Evolutionary conservation across 768 basidiomycete genomes (phyloP).

Genomic region (Pisolithus microcarpus): DNA sequence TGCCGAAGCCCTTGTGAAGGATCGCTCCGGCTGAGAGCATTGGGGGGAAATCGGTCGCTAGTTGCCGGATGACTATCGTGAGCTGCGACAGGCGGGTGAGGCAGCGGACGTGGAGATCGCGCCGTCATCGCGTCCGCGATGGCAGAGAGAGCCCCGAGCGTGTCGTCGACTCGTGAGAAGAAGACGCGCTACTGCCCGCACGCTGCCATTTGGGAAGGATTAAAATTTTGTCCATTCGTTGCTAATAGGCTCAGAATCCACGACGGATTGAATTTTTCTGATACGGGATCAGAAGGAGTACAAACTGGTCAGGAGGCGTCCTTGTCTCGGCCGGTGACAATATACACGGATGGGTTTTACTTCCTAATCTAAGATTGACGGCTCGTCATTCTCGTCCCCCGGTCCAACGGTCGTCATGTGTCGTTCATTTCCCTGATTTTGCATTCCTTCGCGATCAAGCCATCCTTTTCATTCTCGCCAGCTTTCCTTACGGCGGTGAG

Average conservation of each 20-base stretch:
- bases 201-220: too few relatives aligned
- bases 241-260: neutral
- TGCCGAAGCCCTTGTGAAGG: conserved; percentile 78
- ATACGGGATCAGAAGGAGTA: neutral
- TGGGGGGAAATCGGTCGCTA: conserved; percentile 23
- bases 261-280: neutral
- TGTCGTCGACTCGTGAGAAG: neutral
- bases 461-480: conserved; percentile 1
- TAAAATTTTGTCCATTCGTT: neutral
- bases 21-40: conserved; percentile 62
- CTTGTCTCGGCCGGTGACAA: too few relatives aligned
- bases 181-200: too few relatives aligned
- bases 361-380: conserved; percentile 3
- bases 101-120: conserved; percentile 5
- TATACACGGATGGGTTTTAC: neutral
- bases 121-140: conserved; percentile 3
- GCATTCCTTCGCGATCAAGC: conserved; percentile 1
- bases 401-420: neutral
- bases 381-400: neutral
- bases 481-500: neutral
- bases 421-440: conserved; percentile 3
- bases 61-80: conserved; percentile 2
- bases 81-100: neutral
- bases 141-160: neutral
- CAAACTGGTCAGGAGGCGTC: neutral